These are phyloP conservation scores for Globisporangium emineosum DNA, from an alignment of 352 stramenopile species.

Conservation along the genomic window DNA sequence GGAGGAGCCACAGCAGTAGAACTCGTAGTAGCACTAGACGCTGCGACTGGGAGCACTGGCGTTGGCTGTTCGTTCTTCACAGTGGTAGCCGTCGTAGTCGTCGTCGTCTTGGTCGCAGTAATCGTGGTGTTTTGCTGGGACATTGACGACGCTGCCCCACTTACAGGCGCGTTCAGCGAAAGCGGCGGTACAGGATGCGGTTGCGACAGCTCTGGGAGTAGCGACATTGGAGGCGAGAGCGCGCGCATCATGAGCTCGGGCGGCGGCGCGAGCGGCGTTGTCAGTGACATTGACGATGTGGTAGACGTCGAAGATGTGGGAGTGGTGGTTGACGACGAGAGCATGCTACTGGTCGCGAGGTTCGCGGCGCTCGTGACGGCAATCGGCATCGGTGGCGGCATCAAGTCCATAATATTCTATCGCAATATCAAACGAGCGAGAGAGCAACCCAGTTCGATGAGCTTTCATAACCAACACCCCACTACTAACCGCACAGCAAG, in stretches of 20 bases:
- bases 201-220: conserved; percentile 59
- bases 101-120: background rate
- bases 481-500: conserved; percentile 1
- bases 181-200: conserved; percentile 26
- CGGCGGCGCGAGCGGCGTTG: conserved; percentile 52
- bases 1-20: background rate
- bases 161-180: conserved; percentile 24
- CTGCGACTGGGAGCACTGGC: background rate
- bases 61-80: conserved; percentile 7
- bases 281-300: conserved; percentile 30
- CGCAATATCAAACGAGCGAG: background rate
- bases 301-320: conserved; percentile 19
- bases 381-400: conserved; percentile 40
- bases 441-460: conserved; percentile 2
- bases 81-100: conserved; percentile 8
- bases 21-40: background rate
- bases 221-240: conserved; percentile 65
- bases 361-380: conserved; percentile 11
- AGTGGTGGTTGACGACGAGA: conserved; percentile 6
- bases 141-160: too few species aligned
- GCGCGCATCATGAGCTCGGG: conserved; percentile 67
- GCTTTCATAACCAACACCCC: conserved; percentile 1
- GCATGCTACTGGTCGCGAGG: conserved; percentile 6
- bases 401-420: conserved; percentile 80
- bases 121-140: background rate